A percentile compares a stretch with the other conserved stretches of the same genome.
phyloP scores from a whole-genome alignment of 2,329 filamentous ascomycete species.

The Ceratocystis eucalypticola region DNA sequence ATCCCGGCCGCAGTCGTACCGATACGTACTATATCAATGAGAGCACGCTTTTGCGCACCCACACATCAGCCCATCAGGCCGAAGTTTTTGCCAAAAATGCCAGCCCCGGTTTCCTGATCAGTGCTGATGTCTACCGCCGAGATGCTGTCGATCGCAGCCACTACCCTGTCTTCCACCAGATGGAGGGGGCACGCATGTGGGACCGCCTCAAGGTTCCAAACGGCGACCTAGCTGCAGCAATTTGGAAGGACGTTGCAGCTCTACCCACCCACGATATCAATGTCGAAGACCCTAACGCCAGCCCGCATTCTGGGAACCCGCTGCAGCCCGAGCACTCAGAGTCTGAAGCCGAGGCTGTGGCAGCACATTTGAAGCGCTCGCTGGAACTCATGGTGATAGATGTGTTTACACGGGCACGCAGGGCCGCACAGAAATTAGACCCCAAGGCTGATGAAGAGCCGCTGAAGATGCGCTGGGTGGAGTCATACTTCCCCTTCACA shows the following conservation, averaged over 20 bases:
- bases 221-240: constrained; percentile 46
- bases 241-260: constrained; percentile 55
- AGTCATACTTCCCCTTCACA: constrained; percentile 96
- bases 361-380: constrained; percentile 72
- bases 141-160: constrained; percentile 92
- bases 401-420: constrained; percentile 67
- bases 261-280: constrained; percentile 61
- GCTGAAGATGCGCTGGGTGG: constrained; percentile 80
- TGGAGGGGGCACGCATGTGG: constrained; percentile 92
- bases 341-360: constrained; percentile 71
- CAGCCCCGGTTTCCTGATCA: constrained; percentile 73
- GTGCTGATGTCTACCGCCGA: constrained; percentile 85
- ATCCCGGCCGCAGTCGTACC: constrained; percentile 71
- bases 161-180: constrained; percentile 96
- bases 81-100: constrained; percentile 61
- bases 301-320: constrained; percentile 67
- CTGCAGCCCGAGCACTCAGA: constrained; percentile 61
- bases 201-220: constrained; percentile 47
- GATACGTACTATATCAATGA: constrained; percentile 95
- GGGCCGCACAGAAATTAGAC: constrained; percentile 56
- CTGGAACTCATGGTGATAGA: constrained; percentile 82
- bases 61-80: constrained; percentile 87
- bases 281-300: constrained; percentile 73
- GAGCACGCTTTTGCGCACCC: constrained; percentile 71
- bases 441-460: constrained; percentile 51